Evolutionary conservation across 768 basidiomycete genomes (phyloP).

Genomic region (Boletus rufocinnamomeus): DNA sequence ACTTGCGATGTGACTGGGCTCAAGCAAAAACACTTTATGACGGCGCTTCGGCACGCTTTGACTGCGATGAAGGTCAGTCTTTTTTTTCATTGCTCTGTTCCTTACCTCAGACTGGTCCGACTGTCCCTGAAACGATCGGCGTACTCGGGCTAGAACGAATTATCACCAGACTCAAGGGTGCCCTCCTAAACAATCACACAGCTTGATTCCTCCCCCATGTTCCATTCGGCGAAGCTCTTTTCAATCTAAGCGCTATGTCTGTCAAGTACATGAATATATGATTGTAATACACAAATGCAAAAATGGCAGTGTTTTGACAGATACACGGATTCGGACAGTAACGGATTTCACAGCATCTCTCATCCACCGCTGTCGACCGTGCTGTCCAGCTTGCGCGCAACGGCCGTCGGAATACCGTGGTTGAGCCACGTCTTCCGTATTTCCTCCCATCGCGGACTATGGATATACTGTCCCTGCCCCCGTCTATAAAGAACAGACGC

Average conservation of each 20-base stretch:
- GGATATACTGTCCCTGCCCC: constrained; percentile 85
- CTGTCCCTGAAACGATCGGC: constrained; percentile 41
- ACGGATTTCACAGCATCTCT: constrained; percentile 64
- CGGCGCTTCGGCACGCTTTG: constrained; percentile 70
- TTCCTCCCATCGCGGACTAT: constrained; percentile 87
- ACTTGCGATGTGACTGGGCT: constrained; percentile 43
- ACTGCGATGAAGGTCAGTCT: constrained; percentile 78
- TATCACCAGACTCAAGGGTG: constrained; percentile 19
- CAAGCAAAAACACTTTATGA: constrained; percentile 63
- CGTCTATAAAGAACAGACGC: constrained; percentile 54
- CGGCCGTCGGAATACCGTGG: constrained; percentile 86
- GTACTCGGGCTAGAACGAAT: constrained; percentile 39
- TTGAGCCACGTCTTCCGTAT: constrained; percentile 87
- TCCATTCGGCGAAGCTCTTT: neutral
- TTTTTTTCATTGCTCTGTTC: neutral
- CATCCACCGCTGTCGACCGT: constrained; percentile 91
- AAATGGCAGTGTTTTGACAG: no score
- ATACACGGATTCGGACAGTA: neutral
- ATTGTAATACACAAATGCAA: neutral
- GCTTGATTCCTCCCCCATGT: neutral
- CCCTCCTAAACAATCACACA: neutral
- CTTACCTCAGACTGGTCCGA: constrained; percentile 42
- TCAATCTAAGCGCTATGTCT: neutral
- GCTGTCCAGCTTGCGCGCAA: constrained; percentile 87
- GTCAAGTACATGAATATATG: neutral